Evolutionary conservation across 192 early-diverging fungal genomes (phyloP).

Genomic region (Chytriomyces sp.): DNA sequence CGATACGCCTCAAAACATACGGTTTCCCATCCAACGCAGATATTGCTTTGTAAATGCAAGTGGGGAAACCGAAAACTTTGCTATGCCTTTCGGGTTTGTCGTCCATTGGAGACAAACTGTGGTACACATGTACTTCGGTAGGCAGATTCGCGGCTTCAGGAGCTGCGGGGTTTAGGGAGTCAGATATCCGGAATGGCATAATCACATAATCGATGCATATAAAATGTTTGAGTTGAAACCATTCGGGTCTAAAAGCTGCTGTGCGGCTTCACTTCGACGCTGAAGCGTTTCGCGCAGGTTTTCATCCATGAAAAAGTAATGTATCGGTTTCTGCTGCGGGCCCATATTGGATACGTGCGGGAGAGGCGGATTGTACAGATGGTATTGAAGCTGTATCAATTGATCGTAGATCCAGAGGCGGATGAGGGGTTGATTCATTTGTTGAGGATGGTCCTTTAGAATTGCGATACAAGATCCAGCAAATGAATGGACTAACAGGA

Average conservation of each 20-base stretch:
- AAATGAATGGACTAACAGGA: conserved; percentile 35
- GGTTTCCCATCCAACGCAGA: conserved; percentile 82
- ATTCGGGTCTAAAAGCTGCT: conserved; percentile 47
- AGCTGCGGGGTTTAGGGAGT: conserved; percentile 19
- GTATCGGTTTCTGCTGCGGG: conserved; percentile 78
- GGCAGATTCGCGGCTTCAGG: conserved; percentile 53
- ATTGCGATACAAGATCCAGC: not conserved
- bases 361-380: conserved; percentile 74
- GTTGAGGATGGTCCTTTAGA: not conserved
- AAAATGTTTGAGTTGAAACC: conserved; percentile 34
- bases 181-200: no score
- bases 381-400: conserved; percentile 71
- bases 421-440: no score
- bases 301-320: conserved; percentile 87
- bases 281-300: conserved; percentile 79
- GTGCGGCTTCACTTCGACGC: conserved; percentile 67
- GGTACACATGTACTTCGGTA: conserved; percentile 84
- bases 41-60: conserved; percentile 85
- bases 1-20: conserved; percentile 85
- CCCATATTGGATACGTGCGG: conserved; percentile 72
- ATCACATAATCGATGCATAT: not conserved
- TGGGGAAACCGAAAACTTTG: conserved; percentile 66
- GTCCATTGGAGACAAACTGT: conserved; percentile 61
- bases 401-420: no score
- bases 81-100: conserved; percentile 43